Conservation (phyloP, 192 early-diverging fungal species). For the Rhizoclosmatium sp. region DNA sequence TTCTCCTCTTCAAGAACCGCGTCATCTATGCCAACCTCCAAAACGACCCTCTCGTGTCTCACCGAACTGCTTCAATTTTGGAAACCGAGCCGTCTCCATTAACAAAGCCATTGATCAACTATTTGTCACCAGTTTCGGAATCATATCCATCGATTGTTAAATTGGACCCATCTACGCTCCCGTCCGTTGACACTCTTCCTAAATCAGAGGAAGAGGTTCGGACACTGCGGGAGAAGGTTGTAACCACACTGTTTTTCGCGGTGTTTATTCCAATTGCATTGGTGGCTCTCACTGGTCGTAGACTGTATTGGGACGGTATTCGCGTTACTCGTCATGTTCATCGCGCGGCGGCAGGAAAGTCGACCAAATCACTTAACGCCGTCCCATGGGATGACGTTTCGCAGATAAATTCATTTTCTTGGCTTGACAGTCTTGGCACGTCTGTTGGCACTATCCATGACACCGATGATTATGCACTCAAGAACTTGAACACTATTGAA, state of each 20-base stretch:
- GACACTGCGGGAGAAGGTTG: conserved; percentile 1
- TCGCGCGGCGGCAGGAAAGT: background rate
- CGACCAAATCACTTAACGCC: no score
- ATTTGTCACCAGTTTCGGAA: conserved; percentile 2
- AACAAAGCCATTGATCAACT: background rate
- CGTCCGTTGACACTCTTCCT: background rate
- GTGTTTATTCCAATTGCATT: conserved; percentile 16
- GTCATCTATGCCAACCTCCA: conserved; percentile 30
- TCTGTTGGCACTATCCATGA: no score
- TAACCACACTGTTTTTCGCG: conserved; percentile 3
- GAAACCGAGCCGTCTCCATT: conserved; percentile 1
- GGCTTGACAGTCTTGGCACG: no score
- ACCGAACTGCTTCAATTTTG: conserved; percentile 7
- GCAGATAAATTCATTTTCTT: no score
- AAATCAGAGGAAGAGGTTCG: background rate
- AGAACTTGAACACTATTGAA: conserved; percentile 7
- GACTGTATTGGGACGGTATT: conserved; percentile 23
- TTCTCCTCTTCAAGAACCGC: conserved; percentile 27
- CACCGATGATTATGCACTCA: background rate
- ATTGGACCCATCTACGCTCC: background rate
- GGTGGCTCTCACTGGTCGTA: background rate
- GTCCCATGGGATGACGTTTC: background rate
- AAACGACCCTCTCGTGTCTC: conserved; percentile 38
- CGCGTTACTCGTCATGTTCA: background rate
- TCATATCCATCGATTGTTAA: conserved; percentile 27